Conservation (phyloP, 257 asterid genomes). For the Euphrasia confusa region DNA sequence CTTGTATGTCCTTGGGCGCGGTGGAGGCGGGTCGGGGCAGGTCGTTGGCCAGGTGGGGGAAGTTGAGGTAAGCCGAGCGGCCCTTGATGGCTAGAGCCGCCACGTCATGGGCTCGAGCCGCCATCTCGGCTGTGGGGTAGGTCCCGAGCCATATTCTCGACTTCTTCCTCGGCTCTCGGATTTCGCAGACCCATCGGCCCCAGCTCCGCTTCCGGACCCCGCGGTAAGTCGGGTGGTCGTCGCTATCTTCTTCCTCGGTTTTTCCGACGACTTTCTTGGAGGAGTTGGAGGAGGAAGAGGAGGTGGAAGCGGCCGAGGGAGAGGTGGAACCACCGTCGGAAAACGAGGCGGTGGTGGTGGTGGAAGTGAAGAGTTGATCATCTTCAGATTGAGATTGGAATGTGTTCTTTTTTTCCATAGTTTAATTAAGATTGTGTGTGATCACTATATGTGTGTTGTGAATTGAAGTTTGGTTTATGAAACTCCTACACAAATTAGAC, state of each 20-base stretch:
- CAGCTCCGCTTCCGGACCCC: conserved; percentile 50
- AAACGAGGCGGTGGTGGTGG: conserved; percentile 4
- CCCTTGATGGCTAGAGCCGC: conserved; percentile 58
- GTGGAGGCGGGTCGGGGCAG: conserved; percentile 44
- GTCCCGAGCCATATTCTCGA: conserved; percentile 65
- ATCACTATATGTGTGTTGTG: background rate
- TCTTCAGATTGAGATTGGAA: conserved; percentile 6
- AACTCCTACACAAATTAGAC: conserved; percentile 15
- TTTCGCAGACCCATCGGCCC: conserved; percentile 61
- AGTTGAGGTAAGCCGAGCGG: conserved; percentile 45
- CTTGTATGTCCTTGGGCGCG: conserved; percentile 48
- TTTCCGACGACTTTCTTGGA: conserved; percentile 2
- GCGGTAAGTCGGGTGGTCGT: conserved; percentile 39
- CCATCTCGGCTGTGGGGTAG: conserved; percentile 53
- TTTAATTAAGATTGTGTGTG: background rate
- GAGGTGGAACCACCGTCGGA: conserved; percentile 9
- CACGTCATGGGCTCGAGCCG: conserved; percentile 59
- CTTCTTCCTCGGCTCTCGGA: conserved; percentile 53
- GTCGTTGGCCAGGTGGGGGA: conserved; percentile 40
- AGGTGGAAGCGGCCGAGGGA: conserved; percentile 4
- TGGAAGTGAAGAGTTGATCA: conserved; percentile 17
- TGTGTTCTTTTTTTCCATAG: conserved; percentile 25
- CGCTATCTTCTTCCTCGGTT: conserved; percentile 4
- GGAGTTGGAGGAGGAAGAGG: conserved; percentile 20
- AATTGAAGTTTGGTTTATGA: conserved; percentile 2